Evolutionary conservation across 2,329 filamentous ascomycete genomes (phyloP), one percentile per base, ranked within the genome.

Genomic region (Alternaria sp.): DNA sequence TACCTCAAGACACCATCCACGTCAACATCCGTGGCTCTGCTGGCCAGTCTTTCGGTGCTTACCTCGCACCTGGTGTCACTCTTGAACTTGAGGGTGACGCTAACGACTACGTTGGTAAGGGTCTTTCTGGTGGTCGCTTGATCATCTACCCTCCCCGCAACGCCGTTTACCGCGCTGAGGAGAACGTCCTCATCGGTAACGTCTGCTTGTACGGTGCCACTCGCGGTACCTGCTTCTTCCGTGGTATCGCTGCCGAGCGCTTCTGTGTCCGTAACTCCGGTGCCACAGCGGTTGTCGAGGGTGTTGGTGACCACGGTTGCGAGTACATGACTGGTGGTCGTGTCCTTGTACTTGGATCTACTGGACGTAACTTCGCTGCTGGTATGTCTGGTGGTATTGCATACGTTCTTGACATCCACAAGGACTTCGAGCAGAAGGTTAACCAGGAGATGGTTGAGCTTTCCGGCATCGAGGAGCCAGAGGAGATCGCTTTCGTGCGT

Each of bases 291-390:
- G 92, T 98, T 69, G 94, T 97, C 66, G 95, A 98, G 82, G 95
- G 95, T 83, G 88, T 97, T 69, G 95, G 95, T 86, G 95, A 98
- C 81, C 95, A 98, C 80, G 92, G 93, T 67, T 97, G 94, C 79
- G 95, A 98, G 86, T 98, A 98, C 87, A 98, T 98, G 95, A 97
- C 95, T 75, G 95, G 95, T 79, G 95, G 95, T 78, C 93, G 94
- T 77, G 87, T 97, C 55, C 84, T 98, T 68, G 87, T 97, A 75
- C 87, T 98, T 51, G 95, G 95, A 62, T 89, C 88, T 75, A 97
- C 94, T 77, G 95, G 95, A 49, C 94, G 95, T 73, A 98, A 98
- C 86, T 98, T 98, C 77, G 95, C 94, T 73, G 95, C 95, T 65
- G 95, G 95, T 86, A 98, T 98, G 95, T 97, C 94, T 76, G 95